Conservation (phyloP, 179 eudicot species). For the Spergularia azorica region DNA sequence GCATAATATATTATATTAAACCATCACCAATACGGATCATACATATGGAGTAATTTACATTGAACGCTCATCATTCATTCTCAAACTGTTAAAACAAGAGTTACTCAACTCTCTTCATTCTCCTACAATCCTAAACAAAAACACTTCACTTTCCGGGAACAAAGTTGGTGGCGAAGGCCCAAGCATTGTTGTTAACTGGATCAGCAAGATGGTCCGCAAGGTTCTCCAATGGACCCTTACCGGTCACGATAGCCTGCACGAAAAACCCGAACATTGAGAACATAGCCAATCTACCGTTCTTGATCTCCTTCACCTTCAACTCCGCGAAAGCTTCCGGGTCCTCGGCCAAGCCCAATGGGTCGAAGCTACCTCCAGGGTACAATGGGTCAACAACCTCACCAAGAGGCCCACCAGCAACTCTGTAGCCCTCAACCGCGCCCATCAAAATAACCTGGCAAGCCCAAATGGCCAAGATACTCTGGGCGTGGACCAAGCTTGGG, state of each 20-base stretch:
- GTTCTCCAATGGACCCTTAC: slow-evolving; percentile 79
- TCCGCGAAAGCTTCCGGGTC: slow-evolving; percentile 75
- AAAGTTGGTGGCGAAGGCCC: slow-evolving; percentile 76
- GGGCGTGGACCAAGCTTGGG: slow-evolving; percentile 39
- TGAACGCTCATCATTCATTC: slow-evolving; percentile 1
- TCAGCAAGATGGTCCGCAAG: slow-evolving; percentile 71
- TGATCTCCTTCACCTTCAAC: slow-evolving; percentile 70
- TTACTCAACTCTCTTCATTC: background rate
- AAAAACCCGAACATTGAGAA: slow-evolving; percentile 75
- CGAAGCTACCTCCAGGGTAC: slow-evolving; percentile 64
- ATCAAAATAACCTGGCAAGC: slow-evolving; percentile 36
- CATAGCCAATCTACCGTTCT: slow-evolving; percentile 68
- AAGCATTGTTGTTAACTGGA: slow-evolving; percentile 70
- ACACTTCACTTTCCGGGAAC: slow-evolving; percentile 57
- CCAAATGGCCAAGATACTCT: slow-evolving; percentile 38
- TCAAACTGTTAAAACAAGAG: background rate
- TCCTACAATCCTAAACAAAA: background rate
- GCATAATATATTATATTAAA: background rate
- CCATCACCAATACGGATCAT: background rate
- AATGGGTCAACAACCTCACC: slow-evolving; percentile 60
- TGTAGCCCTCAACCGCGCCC: slow-evolving; percentile 39
- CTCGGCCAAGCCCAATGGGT: slow-evolving; percentile 62
- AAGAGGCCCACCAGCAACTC: slow-evolving; percentile 47
- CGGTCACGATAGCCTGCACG: slow-evolving; percentile 72
- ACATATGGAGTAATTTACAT: slow-evolving; percentile 10